Percentiles rank a stretch among this genome's conserved stretches.
These are phyloP conservation scores for Leptodontidium sp. DNA, from an alignment of 2,329 filamentous ascomycete species.

Conservation along the genomic window DNA sequence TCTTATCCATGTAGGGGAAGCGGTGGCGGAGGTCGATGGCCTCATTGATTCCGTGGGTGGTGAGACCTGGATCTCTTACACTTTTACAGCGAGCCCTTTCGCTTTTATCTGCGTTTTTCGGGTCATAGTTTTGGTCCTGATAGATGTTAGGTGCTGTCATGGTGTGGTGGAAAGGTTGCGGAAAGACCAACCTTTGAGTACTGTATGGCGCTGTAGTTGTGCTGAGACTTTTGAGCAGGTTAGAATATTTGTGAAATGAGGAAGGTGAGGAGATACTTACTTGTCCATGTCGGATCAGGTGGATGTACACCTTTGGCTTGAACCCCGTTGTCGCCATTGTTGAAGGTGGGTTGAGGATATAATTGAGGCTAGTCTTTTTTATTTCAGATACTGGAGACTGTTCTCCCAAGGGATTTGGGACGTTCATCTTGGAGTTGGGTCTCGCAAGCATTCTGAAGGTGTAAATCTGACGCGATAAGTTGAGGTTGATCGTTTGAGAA, in stretches of 20 bases:
- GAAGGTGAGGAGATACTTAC: not conserved
- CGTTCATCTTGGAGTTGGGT: not conserved
- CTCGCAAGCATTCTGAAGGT: not conserved
- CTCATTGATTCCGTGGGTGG: not conserved
- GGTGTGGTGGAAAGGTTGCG: not conserved
- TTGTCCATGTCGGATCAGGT: conserved; percentile 7
- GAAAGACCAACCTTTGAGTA: not conserved
- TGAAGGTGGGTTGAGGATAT: not conserved
- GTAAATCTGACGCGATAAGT: not conserved
- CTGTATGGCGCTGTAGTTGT: not conserved
- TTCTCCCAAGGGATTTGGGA: not conserved
- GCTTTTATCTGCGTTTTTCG: not conserved
- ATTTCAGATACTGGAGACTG: too few species aligned
- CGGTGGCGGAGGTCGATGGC: not conserved
- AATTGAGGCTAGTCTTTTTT: not conserved
- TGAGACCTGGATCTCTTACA: not conserved
- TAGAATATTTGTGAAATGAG: not conserved
- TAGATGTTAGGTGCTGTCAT: not conserved
- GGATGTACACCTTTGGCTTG: conserved; percentile 9
- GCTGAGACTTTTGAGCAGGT: not conserved
- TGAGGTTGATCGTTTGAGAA: not conserved
- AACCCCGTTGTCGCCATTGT: not conserved
- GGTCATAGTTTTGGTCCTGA: not conserved
- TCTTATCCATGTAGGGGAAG: not conserved
- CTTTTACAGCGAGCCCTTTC: not conserved